phyloP scores from a whole-genome alignment of 768 basidiomycete genomes.

The Termitomyces heimii region DNA sequence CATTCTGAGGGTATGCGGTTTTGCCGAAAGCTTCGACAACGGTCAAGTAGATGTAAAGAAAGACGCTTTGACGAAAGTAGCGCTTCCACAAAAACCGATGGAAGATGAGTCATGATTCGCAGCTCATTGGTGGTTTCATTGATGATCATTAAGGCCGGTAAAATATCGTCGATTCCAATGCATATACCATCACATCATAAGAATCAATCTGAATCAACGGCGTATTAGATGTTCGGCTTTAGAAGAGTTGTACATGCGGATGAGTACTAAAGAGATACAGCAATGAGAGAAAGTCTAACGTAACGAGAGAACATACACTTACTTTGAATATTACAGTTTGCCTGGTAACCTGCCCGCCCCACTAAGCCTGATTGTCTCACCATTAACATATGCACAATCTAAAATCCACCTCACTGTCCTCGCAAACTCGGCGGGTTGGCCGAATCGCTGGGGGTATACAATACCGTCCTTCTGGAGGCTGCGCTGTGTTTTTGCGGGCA shows the following conservation, averaged over 20 bases:
- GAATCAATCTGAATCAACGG: too few relatives aligned
- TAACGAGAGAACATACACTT: neutral
- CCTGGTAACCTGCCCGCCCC: constrained; percentile 21
- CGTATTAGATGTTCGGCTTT: neutral
- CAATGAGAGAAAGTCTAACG: neutral
- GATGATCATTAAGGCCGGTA: neutral
- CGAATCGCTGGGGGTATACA: constrained; percentile 44
- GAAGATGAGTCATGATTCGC: neutral
- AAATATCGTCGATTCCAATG: neutral
- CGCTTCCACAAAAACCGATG: neutral
- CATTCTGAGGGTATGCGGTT: too few relatives aligned
- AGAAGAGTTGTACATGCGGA: neutral
- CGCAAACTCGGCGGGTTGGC: constrained; percentile 46
- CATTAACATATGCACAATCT: constrained; percentile 51
- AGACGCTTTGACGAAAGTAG: too few relatives aligned
- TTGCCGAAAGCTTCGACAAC: too few relatives aligned
- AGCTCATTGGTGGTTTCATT: neutral
- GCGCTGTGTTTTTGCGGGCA: neutral
- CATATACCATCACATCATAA: neutral
- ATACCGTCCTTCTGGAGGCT: constrained; percentile 30
- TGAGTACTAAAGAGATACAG: neutral
- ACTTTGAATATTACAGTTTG: neutral
- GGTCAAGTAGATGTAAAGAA: too few relatives aligned
- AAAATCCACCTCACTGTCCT: constrained; percentile 47
- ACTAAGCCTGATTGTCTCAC: constrained; percentile 45